phyloP scores from a whole-genome alignment of 148 eudicot genomes.

The Silene conica region DNA sequence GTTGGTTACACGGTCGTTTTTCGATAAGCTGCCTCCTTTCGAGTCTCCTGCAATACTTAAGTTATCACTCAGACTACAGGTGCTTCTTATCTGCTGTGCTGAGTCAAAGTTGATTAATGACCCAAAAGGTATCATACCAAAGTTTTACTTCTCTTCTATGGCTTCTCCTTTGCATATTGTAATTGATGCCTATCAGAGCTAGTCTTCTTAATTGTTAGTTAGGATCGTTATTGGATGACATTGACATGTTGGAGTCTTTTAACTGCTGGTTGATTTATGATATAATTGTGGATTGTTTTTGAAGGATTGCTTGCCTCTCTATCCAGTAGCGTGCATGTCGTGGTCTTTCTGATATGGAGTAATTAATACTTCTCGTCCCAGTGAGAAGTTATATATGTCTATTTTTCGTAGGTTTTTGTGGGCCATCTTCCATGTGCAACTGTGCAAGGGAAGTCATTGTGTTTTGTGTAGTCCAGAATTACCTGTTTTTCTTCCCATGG shows the following conservation, averaged over 20 bases:
- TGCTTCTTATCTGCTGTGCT: constrained; percentile 77
- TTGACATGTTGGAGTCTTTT: not conserved
- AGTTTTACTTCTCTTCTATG: not conserved
- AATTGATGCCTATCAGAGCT: not conserved
- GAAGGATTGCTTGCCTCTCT: not conserved
- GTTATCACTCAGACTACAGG: constrained; percentile 72
- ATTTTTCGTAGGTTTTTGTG: too few species aligned
- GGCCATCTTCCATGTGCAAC: too few species aligned
- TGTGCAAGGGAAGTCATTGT: too few species aligned
- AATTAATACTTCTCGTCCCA: too few species aligned
- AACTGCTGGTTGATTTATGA: not conserved
- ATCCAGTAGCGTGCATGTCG: not conserved
- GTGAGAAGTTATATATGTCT: too few species aligned
- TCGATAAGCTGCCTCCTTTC: constrained; percentile 43
- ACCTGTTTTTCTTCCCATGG: too few species aligned
- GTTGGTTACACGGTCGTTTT: constrained; percentile 72
- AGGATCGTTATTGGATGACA: not conserved
- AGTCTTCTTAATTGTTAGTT: not conserved
- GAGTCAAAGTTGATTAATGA: constrained; percentile 80
- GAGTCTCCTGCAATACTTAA: constrained; percentile 73
- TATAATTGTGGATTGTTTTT: not conserved
- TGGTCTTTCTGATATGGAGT: not conserved
- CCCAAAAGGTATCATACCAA: constrained; percentile 51
- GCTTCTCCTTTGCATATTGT: not conserved
- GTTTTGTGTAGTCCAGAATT: too few species aligned